phyloP scores from a whole-genome alignment of 2,329 filamentous ascomycete genomes.

The Chalaropsis ovoidea region DNA sequence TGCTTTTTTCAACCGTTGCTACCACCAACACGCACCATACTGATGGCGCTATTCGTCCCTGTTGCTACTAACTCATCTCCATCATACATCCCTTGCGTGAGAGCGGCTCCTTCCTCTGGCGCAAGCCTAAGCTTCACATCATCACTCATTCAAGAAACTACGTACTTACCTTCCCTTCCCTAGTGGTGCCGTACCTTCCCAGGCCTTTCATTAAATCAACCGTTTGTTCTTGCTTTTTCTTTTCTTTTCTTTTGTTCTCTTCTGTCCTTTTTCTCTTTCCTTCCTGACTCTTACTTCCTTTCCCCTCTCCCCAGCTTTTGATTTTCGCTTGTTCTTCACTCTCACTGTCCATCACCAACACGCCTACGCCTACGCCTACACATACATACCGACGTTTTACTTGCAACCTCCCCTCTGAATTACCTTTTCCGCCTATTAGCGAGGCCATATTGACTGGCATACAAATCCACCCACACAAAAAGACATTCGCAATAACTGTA shows the following conservation, averaged over 20 bases:
- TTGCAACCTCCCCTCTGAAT: background rate
- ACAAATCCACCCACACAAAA: background rate
- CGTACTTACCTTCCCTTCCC: constrained; percentile 2
- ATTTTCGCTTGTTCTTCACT: background rate
- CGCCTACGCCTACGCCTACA: too few relatives aligned
- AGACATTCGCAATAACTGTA: background rate
- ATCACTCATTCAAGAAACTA: background rate
- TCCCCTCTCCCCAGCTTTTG: background rate
- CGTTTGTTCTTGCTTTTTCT: background rate
- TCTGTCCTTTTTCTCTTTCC: background rate
- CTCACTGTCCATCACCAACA: too few relatives aligned
- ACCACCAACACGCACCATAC: background rate
- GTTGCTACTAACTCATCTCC: constrained; percentile 9
- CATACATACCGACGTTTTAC: too few relatives aligned
- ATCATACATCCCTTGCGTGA: constrained; percentile 9
- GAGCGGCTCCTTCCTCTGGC: constrained; percentile 4
- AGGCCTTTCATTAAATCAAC: background rate
- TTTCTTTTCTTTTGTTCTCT: background rate
- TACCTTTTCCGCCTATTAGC: background rate
- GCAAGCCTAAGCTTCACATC: constrained; percentile 11
- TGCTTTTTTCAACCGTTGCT: constrained; percentile 5
- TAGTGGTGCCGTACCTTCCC: background rate
- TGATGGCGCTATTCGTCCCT: constrained; percentile 13
- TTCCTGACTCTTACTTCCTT: background rate
- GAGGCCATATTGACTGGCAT: background rate